Percentiles rank a stretch among this genome's conserved stretches.
Evolutionary conservation across 805 yeast genomes (phyloP).

Genomic region (Ogataea henricii): DNA sequence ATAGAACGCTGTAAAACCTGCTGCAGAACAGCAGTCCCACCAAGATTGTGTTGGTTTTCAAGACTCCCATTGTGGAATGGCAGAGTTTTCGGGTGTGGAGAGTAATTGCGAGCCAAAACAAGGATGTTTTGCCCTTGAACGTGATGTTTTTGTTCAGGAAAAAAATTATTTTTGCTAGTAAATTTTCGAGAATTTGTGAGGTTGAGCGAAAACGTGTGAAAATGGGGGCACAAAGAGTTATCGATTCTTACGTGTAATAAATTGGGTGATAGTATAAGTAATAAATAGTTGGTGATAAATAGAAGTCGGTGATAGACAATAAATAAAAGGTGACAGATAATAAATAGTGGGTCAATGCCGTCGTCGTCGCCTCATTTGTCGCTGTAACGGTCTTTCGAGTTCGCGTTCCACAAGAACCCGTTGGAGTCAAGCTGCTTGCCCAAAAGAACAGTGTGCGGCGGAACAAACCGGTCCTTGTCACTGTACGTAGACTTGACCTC

Average conservation of each 20-base stretch:
- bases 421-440: slow-evolving; percentile 39
- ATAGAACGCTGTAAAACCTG: slow-evolving; percentile 45
- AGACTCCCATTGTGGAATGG: slow-evolving; percentile 5
- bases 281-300: slow-evolving; percentile 9
- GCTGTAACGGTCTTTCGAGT: slow-evolving; percentile 34
- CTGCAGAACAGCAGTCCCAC: slow-evolving; percentile 26
- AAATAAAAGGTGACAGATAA: slow-evolving; percentile 9
- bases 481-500: slow-evolving; percentile 48
- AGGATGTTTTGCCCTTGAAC: background rate
- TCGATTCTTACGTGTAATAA: too few relatives aligned
- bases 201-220: too few relatives aligned
- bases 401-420: slow-evolving; percentile 30
- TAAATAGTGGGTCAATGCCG: slow-evolving; percentile 10
- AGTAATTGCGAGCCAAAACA: background rate
- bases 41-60: slow-evolving; percentile 11
- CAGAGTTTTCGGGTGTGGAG: background rate
- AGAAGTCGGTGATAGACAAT: slow-evolving; percentile 13
- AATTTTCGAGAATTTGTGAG: background rate
- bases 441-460: slow-evolving; percentile 38
- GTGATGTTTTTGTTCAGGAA: background rate
- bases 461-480: slow-evolving; percentile 37
- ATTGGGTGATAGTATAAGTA: background rate
- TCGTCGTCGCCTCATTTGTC: background rate
- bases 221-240: too few relatives aligned
- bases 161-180: background rate